Evolutionary conservation across 768 basidiomycete species (phyloP).

Genomic region (Chlorophyllum brunneum): DNA sequence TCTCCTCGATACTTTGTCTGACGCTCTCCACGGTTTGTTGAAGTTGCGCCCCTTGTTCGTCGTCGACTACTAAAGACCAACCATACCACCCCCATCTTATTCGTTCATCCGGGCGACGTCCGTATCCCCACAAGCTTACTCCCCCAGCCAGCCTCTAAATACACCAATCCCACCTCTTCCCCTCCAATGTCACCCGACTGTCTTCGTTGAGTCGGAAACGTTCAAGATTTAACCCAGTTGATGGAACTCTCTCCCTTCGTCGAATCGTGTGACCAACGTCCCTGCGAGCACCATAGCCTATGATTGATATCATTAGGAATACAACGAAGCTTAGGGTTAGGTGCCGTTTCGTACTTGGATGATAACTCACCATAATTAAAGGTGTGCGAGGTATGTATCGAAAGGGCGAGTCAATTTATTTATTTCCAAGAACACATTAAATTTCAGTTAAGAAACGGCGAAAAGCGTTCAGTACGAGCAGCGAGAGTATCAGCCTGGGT

Average conservation of each 20-base stretch:
- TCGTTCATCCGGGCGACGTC: conserved; percentile 38
- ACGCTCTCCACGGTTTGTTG: conserved; percentile 38
- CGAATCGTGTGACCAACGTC: conserved; percentile 45
- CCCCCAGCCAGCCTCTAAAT: conserved; percentile 16
- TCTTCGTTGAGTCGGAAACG: conserved; percentile 37
- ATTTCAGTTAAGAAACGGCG: too few species aligned
- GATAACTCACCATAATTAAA: too few species aligned
- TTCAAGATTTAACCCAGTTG: conserved; percentile 64
- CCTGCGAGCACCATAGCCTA: conserved; percentile 21
- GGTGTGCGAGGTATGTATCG: too few species aligned
- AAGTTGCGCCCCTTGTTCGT: conserved; percentile 54
- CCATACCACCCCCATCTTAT: conserved; percentile 39
- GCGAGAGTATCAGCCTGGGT: too few species aligned
- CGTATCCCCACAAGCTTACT: conserved; percentile 37
- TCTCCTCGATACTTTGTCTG: background rate
- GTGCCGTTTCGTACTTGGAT: too few species aligned
- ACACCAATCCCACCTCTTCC: conserved; percentile 17
- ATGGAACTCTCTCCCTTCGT: conserved; percentile 52
- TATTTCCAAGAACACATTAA: too few species aligned
- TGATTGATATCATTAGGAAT: too few species aligned
- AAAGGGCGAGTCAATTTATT: too few species aligned
- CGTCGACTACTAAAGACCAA: conserved; percentile 27
- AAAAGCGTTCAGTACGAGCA: too few species aligned
- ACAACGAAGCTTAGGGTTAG: too few species aligned
- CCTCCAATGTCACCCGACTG: conserved; percentile 26